These are phyloP conservation scores for Fragaria ananassa DNA, from an alignment of 306 rosid genomes.

Conservation along the genomic window DNA sequence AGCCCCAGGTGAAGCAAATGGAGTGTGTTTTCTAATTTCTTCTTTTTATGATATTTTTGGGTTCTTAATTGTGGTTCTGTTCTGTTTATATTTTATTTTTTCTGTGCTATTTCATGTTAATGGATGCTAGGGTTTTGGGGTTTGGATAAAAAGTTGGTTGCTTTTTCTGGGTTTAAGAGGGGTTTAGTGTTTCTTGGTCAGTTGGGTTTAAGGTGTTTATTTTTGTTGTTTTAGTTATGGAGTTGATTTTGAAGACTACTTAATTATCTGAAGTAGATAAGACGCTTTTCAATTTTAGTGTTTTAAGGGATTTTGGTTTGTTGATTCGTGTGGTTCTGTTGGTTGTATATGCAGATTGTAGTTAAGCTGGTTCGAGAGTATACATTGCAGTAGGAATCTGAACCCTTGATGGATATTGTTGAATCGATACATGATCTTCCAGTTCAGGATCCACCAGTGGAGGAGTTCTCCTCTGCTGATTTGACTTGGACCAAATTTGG, in stretches of 20 bases:
- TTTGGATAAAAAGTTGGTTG: background rate
- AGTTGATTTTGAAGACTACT: background rate
- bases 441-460: conserved; percentile 80
- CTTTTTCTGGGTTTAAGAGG: background rate
- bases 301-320: background rate
- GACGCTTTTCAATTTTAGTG: background rate
- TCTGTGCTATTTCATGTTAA: background rate
- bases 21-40: background rate
- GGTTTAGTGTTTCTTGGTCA: background rate
- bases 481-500: conserved; percentile 89
- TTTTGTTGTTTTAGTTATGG: background rate
- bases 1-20: background rate
- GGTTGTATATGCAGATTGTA: conserved; percentile 15
- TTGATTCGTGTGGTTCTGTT: background rate
- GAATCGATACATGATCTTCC: conserved; percentile 64
- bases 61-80: background rate
- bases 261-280: background rate
- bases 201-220: background rate
- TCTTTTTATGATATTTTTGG: background rate
- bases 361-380: background rate
- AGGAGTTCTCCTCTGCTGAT: conserved; percentile 74
- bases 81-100: background rate
- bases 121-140: background rate
- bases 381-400: background rate
- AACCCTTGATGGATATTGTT: conserved; percentile 52